Evolutionary conservation across 352 stramenopile species (phyloP), one percentile per base, ranked within the genome.

Genomic region (Phytophthora lateralis): DNA sequence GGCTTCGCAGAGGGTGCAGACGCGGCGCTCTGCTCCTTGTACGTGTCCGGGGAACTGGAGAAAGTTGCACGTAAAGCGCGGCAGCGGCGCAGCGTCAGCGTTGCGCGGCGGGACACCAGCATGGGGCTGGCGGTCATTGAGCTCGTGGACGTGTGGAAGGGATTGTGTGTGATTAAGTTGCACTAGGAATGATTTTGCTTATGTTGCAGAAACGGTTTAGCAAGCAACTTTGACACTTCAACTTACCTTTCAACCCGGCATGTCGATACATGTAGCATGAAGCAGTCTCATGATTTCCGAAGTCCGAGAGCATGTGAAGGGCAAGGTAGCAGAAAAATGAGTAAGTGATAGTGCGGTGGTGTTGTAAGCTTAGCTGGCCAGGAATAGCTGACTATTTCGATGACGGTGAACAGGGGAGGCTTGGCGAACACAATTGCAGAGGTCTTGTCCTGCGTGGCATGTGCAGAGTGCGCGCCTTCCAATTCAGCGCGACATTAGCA

Each of bases 381-480:
- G 54, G 47, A 69, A 66, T 69, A 69, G 55, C 17, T 18, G 26
- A 41, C 55, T 71, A 71, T 71, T 71, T 66, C 48, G 21, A 68
- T 35, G 34, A 30, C 21, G 21, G 37, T 66, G 41, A 49, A 54
- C 21, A 5, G 11, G 32, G 24, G 12, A 30, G 26, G 26, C 30
- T 9, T 35, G 10, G 39, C 30, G 24, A 64, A 46, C 24, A 21
- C 20, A 48, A 46, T n/a, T 41, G 38, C 9, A 32, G 6, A 17
- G 11, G 55, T 41, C 50, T 58, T 49, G 50, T 48, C 37, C 24
- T 37, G 20, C 15, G 35, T 27, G 45, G 32, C 18, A 60, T 60
- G 52, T 14, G 11, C 39, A 21, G 42, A 24, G 38, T 12, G 15
- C 35, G 5, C 2, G 45, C 3, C 37, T 39, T 7, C 29, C 10